These are phyloP conservation scores for Coprinellus micaceus DNA, from an alignment of 768 basidiomycete species.

Conservation along the genomic window DNA sequence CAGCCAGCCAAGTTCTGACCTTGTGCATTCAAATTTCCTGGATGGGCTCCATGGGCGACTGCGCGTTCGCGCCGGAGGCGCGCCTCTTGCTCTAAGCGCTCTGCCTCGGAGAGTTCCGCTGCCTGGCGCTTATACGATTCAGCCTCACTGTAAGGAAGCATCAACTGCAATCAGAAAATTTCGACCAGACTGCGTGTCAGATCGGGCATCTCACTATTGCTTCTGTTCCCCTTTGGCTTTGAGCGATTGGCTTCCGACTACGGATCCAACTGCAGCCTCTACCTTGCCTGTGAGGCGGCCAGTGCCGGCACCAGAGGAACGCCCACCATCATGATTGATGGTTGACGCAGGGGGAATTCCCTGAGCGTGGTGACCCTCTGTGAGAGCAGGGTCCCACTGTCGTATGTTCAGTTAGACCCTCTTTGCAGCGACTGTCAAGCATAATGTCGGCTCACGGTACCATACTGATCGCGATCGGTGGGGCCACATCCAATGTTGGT, in stretches of 20 bases:
- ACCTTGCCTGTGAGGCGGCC: slow-evolving; percentile 43
- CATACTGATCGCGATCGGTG: not conserved
- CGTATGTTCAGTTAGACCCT: not conserved
- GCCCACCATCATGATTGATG: slow-evolving; percentile 15
- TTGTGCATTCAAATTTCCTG: not conserved
- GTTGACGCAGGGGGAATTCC: slow-evolving; percentile 20
- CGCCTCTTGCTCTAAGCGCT: slow-evolving; percentile 51
- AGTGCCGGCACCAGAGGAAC: slow-evolving; percentile 17
- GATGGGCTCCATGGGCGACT: slow-evolving; percentile 43
- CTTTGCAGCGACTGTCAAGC: not conserved
- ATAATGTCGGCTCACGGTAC: not conserved
- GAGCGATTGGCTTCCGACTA: slow-evolving; percentile 43
- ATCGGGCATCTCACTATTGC: slow-evolving; percentile 34
- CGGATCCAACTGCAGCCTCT: slow-evolving; percentile 42
- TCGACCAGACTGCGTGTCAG: not conserved
- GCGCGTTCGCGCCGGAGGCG: slow-evolving; percentile 46
- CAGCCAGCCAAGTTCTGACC: not conserved
- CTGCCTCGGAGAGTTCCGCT: slow-evolving; percentile 48
- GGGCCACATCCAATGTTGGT: not conserved
- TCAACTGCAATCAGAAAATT: not conserved
- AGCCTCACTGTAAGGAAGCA: slow-evolving; percentile 38
- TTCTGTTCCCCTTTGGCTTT: slow-evolving; percentile 50
- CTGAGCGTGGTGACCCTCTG: not conserved
- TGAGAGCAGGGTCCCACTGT: not conserved
- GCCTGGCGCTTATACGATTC: slow-evolving; percentile 42